Evolutionary conservation across 176 grass and related monocot species (phyloP).

Genomic region (Musa schizocarpa): DNA sequence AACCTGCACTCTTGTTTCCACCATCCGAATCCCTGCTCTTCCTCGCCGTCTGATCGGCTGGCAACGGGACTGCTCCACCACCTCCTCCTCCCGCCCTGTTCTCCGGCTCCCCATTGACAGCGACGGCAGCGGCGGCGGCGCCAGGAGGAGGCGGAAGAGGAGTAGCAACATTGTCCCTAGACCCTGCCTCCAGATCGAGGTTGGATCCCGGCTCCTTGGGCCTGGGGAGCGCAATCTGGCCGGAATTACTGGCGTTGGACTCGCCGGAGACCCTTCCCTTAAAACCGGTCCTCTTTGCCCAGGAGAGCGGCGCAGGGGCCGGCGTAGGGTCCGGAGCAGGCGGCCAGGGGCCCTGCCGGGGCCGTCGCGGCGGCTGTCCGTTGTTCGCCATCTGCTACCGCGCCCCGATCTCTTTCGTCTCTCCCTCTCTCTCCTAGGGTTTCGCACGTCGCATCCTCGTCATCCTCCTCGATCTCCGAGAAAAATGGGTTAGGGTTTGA

Average conservation of each 20-base stretch:
- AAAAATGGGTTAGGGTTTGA: too few species aligned
- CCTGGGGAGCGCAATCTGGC: constrained; percentile 42
- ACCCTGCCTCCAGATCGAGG: constrained; percentile 11
- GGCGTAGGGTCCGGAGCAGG: constrained; percentile 27
- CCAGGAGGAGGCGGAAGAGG: neutral
- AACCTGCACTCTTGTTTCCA: neutral
- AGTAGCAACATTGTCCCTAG: neutral
- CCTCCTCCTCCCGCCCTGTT: constrained; percentile 3
- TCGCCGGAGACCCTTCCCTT: constrained; percentile 54
- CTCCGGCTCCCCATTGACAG: constrained; percentile 7
- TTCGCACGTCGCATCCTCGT: neutral
- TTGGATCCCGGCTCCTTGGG: constrained; percentile 19
- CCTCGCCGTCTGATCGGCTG: constrained; percentile 15
- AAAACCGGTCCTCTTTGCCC: constrained; percentile 88
- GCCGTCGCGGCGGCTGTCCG: constrained; percentile 38
- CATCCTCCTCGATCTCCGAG: neutral
- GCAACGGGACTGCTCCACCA: neutral
- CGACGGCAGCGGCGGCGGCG: neutral
- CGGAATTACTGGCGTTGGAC: constrained; percentile 44
- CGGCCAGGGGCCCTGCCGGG: constrained; percentile 64
- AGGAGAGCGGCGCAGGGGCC: constrained; percentile 53
- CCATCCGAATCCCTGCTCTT: constrained; percentile 51
- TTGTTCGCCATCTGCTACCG: constrained; percentile 1
- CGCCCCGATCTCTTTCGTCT: neutral
- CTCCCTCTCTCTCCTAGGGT: neutral